A percentile compares a stretch with the other conserved stretches of the same genome.
Conservation (phyloP, 2,329 filamentous ascomycete species). For the Blastomyces percursus region DNA sequence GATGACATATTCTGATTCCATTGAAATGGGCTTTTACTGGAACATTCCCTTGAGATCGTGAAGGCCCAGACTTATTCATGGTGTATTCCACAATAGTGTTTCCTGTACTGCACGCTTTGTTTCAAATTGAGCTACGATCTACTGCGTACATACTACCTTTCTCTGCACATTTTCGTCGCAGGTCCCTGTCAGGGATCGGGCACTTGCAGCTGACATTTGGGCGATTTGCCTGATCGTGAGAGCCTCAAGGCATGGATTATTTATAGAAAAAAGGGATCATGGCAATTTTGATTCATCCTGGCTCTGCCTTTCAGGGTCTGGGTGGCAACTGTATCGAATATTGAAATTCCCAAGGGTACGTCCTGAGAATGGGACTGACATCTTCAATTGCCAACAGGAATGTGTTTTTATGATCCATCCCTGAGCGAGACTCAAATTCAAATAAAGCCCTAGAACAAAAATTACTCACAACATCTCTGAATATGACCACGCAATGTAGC, state of each 20-base stretch:
- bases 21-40: neutral
- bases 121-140: constrained; percentile 3
- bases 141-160: no score
- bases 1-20: neutral
- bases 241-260: neutral
- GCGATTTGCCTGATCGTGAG: neutral
- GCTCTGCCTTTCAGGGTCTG: neutral
- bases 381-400: neutral
- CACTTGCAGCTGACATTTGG: neutral
- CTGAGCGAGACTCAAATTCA: no score
- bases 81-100: neutral
- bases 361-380: neutral
- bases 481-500: no score
- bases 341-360: neutral
- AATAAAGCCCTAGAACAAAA: no score
- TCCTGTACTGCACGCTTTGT: neutral
- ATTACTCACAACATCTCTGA: no score
- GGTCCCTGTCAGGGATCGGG: neutral
- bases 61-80: no score
- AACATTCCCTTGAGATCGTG: neutral
- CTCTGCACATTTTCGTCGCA: neutral
- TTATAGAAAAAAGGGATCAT: neutral
- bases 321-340: neutral
- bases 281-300: constrained; percentile 1
- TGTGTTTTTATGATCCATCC: no score